Conservation (phyloP, 352 stramenopile species). For the Saprolegnia parasitica region DNA sequence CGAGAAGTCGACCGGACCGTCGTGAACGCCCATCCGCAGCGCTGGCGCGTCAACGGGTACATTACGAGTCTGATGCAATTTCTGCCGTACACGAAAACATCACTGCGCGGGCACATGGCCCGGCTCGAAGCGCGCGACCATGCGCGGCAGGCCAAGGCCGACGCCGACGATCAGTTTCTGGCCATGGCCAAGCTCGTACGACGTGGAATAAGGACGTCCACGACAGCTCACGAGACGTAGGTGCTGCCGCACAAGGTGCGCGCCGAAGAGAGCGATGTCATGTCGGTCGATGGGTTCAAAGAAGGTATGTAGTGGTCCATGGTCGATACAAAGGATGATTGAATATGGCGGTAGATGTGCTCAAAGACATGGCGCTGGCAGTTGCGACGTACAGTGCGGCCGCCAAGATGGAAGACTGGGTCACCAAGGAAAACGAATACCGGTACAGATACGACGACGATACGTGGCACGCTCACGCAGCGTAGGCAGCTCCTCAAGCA, state of each 20-base stretch:
- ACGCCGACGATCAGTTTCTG: constrained; percentile 48
- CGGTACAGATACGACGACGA: constrained; percentile 32
- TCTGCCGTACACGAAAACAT: constrained; percentile 84
- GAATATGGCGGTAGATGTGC: constrained; percentile 44
- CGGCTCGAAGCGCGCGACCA: constrained; percentile 71
- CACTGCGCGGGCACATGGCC: constrained; percentile 76
- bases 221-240: not conserved
- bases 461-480: not conserved
- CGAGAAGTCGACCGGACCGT: constrained; percentile 72
- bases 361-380: constrained; percentile 53
- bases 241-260: constrained; percentile 30
- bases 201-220: not conserved
- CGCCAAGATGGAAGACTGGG: constrained; percentile 66
- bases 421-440: constrained; percentile 83
- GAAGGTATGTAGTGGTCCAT: constrained; percentile 35
- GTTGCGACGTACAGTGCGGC: constrained; percentile 48
- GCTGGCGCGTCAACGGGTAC: constrained; percentile 85
- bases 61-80: constrained; percentile 86
- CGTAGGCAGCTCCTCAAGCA: constrained; percentile 83
- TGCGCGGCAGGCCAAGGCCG: constrained; percentile 49
- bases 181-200: constrained; percentile 34
- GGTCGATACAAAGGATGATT: too few species aligned
- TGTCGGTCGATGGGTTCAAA: constrained; percentile 52
- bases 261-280: constrained; percentile 32
- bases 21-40: constrained; percentile 79